Evolutionary conservation across 2,329 filamentous ascomycete species (phyloP).

Genomic region (Endothia cerciana): DNA sequence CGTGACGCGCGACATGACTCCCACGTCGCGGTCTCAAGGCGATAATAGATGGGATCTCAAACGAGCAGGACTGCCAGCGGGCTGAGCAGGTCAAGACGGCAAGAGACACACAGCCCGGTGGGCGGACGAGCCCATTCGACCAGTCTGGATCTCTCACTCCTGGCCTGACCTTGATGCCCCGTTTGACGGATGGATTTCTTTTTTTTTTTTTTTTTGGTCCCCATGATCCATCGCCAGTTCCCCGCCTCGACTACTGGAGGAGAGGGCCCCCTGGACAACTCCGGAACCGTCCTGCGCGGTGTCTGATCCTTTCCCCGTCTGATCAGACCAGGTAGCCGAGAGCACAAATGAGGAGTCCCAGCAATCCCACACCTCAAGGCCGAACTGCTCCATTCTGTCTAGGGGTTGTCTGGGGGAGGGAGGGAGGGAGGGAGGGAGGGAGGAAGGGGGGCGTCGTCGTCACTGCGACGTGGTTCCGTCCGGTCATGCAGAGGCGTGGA

Average conservation of each 20-base stretch:
- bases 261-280: no score
- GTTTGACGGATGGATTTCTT: neutral
- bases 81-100: slow-evolving; percentile 2
- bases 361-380: neutral
- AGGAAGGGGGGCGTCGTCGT: neutral
- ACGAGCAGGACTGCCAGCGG: neutral
- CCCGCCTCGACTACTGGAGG: no score
- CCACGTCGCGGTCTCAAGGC: neutral
- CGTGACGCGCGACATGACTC: slow-evolving; percentile 28
- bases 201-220: neutral
- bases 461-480: slow-evolving; percentile 3
- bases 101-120: neutral
- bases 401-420: neutral
- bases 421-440: neutral
- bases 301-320: neutral
- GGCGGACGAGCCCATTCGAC: neutral
- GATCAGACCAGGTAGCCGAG: neutral
- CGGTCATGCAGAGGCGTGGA: neutral
- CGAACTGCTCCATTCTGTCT: slow-evolving; percentile 16
- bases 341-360: neutral
- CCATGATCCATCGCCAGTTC: neutral
- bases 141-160: neutral
- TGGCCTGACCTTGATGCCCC: neutral
- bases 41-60: neutral
- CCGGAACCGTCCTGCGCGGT: no score